Evolutionary conservation across 331 rosid genomes (phyloP).

Genomic region (Prunus yedoensis): DNA sequence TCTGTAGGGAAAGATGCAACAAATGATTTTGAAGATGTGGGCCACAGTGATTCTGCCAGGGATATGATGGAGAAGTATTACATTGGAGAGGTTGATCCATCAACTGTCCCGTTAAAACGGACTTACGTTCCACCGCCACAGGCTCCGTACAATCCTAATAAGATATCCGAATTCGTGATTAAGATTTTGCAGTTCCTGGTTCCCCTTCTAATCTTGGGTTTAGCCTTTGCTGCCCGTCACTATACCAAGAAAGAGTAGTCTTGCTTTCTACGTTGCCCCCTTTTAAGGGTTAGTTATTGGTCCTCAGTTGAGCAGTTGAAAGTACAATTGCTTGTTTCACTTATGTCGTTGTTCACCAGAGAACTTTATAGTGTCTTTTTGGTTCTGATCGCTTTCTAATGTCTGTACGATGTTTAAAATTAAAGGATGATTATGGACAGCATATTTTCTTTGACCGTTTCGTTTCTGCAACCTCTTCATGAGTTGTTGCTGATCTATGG

Average conservation of each 20-base stretch:
- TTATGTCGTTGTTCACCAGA: neutral
- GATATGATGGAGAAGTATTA: conserved; percentile 83
- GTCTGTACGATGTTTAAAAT: neutral
- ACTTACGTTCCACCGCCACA: conserved; percentile 55
- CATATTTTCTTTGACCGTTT: neutral
- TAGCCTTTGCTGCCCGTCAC: conserved; percentile 80
- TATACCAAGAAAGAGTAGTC: conserved; percentile 83
- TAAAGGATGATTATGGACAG: neutral
- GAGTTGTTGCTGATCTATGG: neutral
- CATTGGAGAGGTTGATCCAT: conserved; percentile 75
- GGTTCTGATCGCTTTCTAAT: neutral
- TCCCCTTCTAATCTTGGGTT: conserved; percentile 80
- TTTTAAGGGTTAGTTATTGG: neutral
- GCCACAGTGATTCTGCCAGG: conserved; percentile 92
- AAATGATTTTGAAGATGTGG: conserved; percentile 90
- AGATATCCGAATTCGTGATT: conserved; percentile 70
- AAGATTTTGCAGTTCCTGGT: conserved; percentile 86
- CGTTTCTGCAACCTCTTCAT: neutral
- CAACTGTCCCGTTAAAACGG: conserved; percentile 59
- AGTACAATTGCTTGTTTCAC: conserved; percentile 1
- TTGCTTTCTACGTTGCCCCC: too few relatives aligned
- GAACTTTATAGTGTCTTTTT: neutral
- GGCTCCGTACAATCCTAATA: conserved; percentile 53
- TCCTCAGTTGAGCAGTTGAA: neutral
- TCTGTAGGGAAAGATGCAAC: conserved; percentile 87